These are phyloP conservation scores for Cardamine chenopodiifolia DNA, from an alignment of 345 rosid genomes.

Conservation along the genomic window DNA sequence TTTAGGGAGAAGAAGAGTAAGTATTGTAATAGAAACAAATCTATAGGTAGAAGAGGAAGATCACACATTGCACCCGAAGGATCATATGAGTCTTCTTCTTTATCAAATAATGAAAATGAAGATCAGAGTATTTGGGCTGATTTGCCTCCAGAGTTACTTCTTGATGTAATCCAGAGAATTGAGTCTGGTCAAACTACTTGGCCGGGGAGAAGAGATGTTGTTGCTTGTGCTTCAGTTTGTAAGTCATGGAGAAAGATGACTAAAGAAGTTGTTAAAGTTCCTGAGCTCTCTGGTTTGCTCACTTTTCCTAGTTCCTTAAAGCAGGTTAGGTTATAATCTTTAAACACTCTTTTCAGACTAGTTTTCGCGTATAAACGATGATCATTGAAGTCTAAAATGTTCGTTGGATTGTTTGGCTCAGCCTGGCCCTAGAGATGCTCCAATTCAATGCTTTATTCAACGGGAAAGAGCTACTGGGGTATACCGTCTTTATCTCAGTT, in stretches of 20 bases:
- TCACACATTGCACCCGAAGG: slow-evolving; percentile 75
- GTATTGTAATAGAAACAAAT: slow-evolving; percentile 1
- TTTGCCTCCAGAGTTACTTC: slow-evolving; percentile 86
- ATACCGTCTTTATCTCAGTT: slow-evolving; percentile 70
- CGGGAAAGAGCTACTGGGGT: slow-evolving; percentile 76
- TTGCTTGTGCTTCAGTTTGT: slow-evolving; percentile 87
- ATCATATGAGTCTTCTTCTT: slow-evolving; percentile 24
- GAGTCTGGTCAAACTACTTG: slow-evolving; percentile 61
- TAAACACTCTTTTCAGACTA: too few relatives aligned
- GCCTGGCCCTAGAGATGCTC: slow-evolving; percentile 90
- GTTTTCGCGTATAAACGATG: too few relatives aligned
- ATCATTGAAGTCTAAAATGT: neutral
- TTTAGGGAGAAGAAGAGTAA: slow-evolving; percentile 45
- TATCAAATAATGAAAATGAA: slow-evolving; percentile 15
- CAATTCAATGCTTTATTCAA: slow-evolving; percentile 83
- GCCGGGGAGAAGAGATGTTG: slow-evolving; percentile 83
- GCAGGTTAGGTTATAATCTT: slow-evolving; percentile 58
- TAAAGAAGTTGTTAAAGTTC: slow-evolving; percentile 63
- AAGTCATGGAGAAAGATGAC: slow-evolving; percentile 80
- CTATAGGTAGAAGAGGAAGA: slow-evolving; percentile 49
- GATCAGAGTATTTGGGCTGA: slow-evolving; percentile 70
- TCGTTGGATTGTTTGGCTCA: slow-evolving; percentile 38
- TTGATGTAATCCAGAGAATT: slow-evolving; percentile 63
- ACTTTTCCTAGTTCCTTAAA: slow-evolving; percentile 85
- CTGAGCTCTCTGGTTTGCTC: slow-evolving; percentile 68